Conservation (phyloP, 352 stramenopile species). For the Phytophthora aleatoria region DNA sequence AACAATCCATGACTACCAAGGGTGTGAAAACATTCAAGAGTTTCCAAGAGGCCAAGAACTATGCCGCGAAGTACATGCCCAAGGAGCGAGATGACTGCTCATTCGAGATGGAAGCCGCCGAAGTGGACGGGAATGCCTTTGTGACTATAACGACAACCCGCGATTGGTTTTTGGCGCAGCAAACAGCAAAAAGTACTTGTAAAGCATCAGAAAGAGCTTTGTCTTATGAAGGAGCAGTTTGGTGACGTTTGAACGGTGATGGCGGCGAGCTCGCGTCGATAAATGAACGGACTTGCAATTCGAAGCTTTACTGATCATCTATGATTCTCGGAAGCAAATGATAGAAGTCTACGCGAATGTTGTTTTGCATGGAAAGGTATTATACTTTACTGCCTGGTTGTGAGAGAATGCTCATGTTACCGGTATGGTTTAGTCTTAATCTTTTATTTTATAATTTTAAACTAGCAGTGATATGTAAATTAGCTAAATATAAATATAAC, state of each 20-base stretch:
- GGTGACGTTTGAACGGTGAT: not conserved
- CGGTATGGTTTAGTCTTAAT: no score
- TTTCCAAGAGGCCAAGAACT: conserved; percentile 5
- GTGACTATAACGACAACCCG: conserved; percentile 12
- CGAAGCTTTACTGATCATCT: no score
- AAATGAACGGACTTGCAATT: not conserved
- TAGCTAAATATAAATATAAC: no score
- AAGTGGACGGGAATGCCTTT: not conserved
- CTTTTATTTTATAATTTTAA: no score
- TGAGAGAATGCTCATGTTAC: no score
- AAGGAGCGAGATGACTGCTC: conserved; percentile 1
- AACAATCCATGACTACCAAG: conserved; percentile 10
- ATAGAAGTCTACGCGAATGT: no score
- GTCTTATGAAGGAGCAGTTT: conserved; percentile 1
- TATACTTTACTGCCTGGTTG: no score
- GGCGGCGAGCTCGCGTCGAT: not conserved
- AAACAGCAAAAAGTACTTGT: not conserved
- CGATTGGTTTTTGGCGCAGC: conserved; percentile 2
- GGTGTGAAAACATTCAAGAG: conserved; percentile 1
- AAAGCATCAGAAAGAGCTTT: not conserved
- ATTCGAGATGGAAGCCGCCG: not conserved
- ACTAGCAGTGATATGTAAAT: no score
- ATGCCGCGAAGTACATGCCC: not conserved
- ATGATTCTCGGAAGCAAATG: no score
- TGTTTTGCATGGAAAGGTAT: no score